Conservation (phyloP, 345 rosid genomes). For the Linum trigynum region DNA sequence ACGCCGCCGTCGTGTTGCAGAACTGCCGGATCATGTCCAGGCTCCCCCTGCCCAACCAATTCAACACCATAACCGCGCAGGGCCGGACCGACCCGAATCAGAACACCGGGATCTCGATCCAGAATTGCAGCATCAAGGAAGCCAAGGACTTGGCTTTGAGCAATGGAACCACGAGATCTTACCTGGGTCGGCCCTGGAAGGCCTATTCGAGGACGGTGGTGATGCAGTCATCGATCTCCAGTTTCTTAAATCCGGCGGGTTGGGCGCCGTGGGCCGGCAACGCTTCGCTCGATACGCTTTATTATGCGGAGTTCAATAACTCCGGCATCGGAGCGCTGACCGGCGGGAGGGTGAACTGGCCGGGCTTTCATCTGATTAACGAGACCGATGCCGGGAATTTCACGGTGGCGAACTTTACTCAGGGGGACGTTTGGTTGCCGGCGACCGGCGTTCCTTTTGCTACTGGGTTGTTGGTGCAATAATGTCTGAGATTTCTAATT, state of each 20-base stretch:
- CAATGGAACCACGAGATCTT: constrained; percentile 10
- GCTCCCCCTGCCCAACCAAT: constrained; percentile 17
- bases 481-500: not conserved
- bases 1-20: constrained; percentile 31
- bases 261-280: constrained; percentile 24
- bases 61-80: constrained; percentile 34
- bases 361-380: constrained; percentile 35
- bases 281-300: constrained; percentile 20
- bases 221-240: constrained; percentile 24
- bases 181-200: constrained; percentile 34
- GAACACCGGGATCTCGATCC: constrained; percentile 36
- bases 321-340: constrained; percentile 20
- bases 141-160: constrained; percentile 25
- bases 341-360: constrained; percentile 38
- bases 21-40: constrained; percentile 25
- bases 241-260: constrained; percentile 20
- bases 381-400: constrained; percentile 18
- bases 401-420: constrained; percentile 16
- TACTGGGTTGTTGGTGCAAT: constrained; percentile 10
- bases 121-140: constrained; percentile 23
- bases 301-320: constrained; percentile 30
- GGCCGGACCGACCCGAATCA: constrained; percentile 39
- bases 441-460: constrained; percentile 22
- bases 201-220: constrained; percentile 29
- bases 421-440: constrained; percentile 24